These are phyloP conservation scores for Aspergillus phoenicis DNA, from an alignment of 2,329 filamentous ascomycete genomes.

Conservation along the genomic window DNA sequence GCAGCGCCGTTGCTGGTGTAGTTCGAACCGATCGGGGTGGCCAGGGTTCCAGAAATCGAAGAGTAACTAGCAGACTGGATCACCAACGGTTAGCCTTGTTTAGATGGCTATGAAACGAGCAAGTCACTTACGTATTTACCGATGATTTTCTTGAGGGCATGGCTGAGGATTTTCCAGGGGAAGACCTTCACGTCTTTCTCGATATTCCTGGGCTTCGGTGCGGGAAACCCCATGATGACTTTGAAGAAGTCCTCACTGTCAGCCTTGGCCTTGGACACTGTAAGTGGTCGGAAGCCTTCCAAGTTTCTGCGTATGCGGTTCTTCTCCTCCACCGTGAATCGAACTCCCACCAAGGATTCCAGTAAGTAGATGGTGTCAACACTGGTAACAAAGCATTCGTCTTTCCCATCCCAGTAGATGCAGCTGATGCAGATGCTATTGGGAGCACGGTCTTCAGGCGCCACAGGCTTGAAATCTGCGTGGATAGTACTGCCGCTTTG, in stretches of 20 bases:
- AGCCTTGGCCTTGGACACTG: constrained; percentile 87
- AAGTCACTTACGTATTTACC: constrained; percentile 77
- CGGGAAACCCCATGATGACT: constrained; percentile 95
- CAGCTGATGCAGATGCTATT: constrained; percentile 95
- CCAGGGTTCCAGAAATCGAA: constrained; percentile 59
- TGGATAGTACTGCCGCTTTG: constrained; percentile 82
- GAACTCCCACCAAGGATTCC: constrained; percentile 81
- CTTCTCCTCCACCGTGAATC: constrained; percentile 97
- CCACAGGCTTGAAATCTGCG: constrained; percentile 76
- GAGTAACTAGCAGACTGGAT: constrained; percentile 67
- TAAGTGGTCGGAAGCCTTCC: constrained; percentile 88
- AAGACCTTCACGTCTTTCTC: constrained; percentile 99
- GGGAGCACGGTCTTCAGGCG: constrained; percentile 74
- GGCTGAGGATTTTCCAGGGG: constrained; percentile 85
- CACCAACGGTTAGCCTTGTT: constrained; percentile 21
- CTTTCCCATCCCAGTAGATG: constrained; percentile 93
- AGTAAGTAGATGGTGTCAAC: constrained; percentile 96
- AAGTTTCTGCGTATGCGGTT: constrained; percentile 95
- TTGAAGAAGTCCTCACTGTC: constrained; percentile 99
- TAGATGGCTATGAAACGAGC: no score
- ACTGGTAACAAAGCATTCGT: constrained; percentile 89
- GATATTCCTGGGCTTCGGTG: constrained; percentile 93
- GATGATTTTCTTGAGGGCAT: constrained; percentile 96
- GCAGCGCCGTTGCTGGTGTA: constrained; percentile 46
- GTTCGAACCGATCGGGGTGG: constrained; percentile 42